Conservation (phyloP, 148 eudicot species). For the Persicaria maculosa region DNA sequence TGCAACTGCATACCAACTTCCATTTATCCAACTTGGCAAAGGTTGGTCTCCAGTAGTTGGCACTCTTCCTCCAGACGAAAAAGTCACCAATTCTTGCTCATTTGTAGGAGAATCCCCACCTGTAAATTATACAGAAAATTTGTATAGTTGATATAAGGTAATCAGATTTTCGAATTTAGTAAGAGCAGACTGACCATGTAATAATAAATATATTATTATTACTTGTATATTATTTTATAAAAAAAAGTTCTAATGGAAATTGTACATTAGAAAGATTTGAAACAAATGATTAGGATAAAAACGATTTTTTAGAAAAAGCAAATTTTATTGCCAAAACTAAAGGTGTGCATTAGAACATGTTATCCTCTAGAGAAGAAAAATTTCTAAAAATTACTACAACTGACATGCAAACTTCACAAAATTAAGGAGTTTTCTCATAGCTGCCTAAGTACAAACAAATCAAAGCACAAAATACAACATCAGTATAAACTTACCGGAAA, state of each 20-base stretch:
- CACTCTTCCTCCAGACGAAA: conserved; percentile 29
- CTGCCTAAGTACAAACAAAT: not conserved
- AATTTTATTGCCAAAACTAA: not conserved
- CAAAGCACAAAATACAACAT: not conserved
- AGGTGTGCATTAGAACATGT: not conserved
- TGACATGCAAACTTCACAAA: not conserved
- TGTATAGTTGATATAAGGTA: not conserved
- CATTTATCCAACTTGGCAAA: conserved; percentile 23
- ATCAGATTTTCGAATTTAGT: not conserved
- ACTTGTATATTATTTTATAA: not conserved
- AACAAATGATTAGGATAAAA: not conserved
- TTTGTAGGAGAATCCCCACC: conserved; percentile 18
- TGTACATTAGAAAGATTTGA: not conserved
- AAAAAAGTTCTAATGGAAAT: no score
- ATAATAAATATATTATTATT: not conserved
- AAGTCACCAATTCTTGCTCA: conserved; percentile 48
- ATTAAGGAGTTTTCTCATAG: not conserved
- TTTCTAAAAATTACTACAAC: not conserved
- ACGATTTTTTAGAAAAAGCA: not conserved
- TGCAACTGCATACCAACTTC: conserved; percentile 2
- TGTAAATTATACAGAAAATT: conserved; percentile 7
- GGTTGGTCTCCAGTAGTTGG: conserved; percentile 20
- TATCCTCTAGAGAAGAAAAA: not conserved
- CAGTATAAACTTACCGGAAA: conserved; percentile 34
- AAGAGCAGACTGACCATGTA: not conserved